Percentiles rank a stretch among this genome's conserved stretches.
These are phyloP conservation scores for Gossypium sturtianum DNA, from an alignment of 345 rosid genomes.

Conservation along the genomic window DNA sequence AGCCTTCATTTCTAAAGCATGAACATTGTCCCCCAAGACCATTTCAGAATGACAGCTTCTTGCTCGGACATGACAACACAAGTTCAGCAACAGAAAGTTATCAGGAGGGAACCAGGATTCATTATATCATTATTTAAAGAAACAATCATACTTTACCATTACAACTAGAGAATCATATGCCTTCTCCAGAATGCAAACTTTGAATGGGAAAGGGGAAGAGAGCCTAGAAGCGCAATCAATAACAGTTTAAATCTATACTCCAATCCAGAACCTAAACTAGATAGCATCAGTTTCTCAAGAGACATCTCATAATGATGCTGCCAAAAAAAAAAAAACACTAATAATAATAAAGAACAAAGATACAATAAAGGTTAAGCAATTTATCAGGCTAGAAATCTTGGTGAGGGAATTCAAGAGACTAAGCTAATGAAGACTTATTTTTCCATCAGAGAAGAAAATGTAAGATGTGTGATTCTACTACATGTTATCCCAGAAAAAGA, in stretches of 20 bases:
- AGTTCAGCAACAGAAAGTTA: background rate
- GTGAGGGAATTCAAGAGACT: too few relatives aligned
- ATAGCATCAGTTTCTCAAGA: background rate
- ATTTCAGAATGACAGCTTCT: constrained; percentile 2
- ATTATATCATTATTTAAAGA: too few relatives aligned
- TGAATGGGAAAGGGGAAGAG: background rate
- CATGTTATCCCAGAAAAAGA: background rate
- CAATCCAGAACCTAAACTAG: constrained; percentile 3
- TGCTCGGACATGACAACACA: background rate
- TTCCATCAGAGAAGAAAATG: background rate
- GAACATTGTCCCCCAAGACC: background rate
- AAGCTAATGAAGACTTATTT: too few relatives aligned
- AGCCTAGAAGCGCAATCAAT: background rate
- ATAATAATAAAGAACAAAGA: background rate
- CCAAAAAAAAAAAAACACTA: background rate
- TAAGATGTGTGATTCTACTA: background rate
- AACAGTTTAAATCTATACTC: background rate
- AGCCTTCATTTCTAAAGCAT: constrained; percentile 2
- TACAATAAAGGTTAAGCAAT: constrained; percentile 9
- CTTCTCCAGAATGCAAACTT: background rate
- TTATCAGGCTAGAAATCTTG: too few relatives aligned
- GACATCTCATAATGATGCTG: background rate
- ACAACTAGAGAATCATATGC: background rate
- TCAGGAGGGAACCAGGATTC: too few relatives aligned
- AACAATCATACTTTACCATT: background rate